A percentile compares a stretch with the other conserved stretches of the same genome.
phyloP scores from a whole-genome alignment of 208 protist genomes.

The Porcisia deanei region DNA sequence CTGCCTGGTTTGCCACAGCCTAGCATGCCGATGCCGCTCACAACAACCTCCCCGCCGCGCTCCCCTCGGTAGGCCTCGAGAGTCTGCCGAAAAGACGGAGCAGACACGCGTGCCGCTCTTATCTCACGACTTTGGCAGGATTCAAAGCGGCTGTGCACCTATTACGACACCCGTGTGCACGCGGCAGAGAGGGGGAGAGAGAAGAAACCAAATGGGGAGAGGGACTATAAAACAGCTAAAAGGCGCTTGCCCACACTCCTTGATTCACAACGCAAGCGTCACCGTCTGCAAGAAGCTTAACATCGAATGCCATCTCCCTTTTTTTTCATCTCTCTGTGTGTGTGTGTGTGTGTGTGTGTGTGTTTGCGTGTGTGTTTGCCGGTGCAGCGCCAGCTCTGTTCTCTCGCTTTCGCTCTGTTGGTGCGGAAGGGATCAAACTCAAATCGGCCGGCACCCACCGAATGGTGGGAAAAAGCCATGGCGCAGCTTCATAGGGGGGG shows the following conservation, averaged over 20 bases:
- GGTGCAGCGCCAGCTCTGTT: not conserved
- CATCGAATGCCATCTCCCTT: not conserved
- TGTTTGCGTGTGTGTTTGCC: not conserved
- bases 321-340: not conserved
- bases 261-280: not conserved
- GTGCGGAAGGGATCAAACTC: not conserved
- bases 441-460: not conserved
- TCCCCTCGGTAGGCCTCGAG: conserved; percentile 36
- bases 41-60: conserved; percentile 24
- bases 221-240: too few relatives aligned
- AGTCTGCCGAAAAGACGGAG: not conserved
- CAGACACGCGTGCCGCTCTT: not conserved
- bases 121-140: not conserved
- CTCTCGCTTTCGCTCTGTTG: not conserved
- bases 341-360: not conserved
- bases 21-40: conserved; percentile 44
- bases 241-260: not conserved
- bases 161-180: not conserved
- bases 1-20: conserved; percentile 64
- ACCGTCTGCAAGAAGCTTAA: not conserved
- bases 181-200: not conserved
- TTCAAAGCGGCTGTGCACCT: too few relatives aligned
- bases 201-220: not conserved
- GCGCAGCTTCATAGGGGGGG: not conserved
- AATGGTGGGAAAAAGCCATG: not conserved